Conservation (phyloP, 495 filamentous ascomycete genomes). For the Penicillium crystallinum region DNA sequence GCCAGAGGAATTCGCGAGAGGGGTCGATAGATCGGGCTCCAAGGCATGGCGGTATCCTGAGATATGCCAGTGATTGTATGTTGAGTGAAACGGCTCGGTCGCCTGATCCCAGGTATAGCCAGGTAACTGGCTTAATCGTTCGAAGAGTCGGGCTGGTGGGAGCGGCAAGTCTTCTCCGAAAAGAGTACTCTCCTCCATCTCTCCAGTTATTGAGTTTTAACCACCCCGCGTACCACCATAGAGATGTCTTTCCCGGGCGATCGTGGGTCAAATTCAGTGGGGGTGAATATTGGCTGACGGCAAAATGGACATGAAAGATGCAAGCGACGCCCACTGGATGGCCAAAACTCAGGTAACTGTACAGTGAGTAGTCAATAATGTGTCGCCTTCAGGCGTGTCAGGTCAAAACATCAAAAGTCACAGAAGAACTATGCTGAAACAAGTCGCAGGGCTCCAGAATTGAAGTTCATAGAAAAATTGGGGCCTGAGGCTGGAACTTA, state of each 20-base stretch:
- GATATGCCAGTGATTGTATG: constrained; percentile 73
- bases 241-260: background rate
- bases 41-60: constrained; percentile 45
- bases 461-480: background rate
- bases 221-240: constrained; percentile 17
- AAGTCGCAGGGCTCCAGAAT: background rate
- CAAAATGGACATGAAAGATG: constrained; percentile 15
- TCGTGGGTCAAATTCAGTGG: background rate
- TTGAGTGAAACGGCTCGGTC: constrained; percentile 68
- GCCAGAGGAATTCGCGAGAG: constrained; percentile 38
- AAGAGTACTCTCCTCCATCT: constrained; percentile 39
- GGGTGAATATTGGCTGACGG: constrained; percentile 3
- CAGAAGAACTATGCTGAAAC: constrained; percentile 1
- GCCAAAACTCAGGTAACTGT: background rate
- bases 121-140: constrained; percentile 64
- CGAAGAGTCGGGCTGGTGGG: constrained; percentile 64
- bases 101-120: constrained; percentile 75
- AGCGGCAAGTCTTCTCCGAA: constrained; percentile 60
- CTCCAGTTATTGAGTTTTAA: constrained; percentile 1
- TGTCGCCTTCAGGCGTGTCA: background rate
- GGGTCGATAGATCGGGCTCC: constrained; percentile 37
- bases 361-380: background rate
- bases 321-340: constrained; percentile 5
- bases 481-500: constrained; percentile 2
- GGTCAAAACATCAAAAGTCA: background rate